These are phyloP conservation scores for Diaporthe citriasiana DNA, from an alignment of 2,329 filamentous ascomycete species.

Conservation along the genomic window DNA sequence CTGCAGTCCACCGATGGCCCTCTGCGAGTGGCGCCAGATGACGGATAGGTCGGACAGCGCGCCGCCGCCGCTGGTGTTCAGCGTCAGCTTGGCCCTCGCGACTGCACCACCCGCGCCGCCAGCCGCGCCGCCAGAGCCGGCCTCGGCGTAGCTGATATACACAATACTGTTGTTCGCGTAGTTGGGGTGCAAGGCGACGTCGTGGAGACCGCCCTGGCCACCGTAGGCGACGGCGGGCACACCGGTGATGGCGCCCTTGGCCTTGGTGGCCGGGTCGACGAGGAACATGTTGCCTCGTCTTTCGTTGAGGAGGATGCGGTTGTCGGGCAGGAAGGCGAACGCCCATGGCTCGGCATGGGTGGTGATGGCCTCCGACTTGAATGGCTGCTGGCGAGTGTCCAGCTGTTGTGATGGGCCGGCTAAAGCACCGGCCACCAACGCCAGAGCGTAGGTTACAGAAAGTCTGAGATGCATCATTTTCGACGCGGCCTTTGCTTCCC, in stretches of 20 bases:
- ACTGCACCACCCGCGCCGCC: slow-evolving; percentile 49
- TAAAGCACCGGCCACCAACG: slow-evolving; percentile 48
- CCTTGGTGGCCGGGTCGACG: slow-evolving; percentile 49
- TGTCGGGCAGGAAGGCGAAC: slow-evolving; percentile 52
- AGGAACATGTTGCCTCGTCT: slow-evolving; percentile 50
- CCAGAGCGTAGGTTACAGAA: slow-evolving; percentile 49
- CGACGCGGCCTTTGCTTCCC: slow-evolving; percentile 44
- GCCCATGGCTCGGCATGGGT: slow-evolving; percentile 49
- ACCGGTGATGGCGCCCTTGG: slow-evolving; percentile 50
- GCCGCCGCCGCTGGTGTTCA: slow-evolving; percentile 50
- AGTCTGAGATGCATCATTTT: slow-evolving; percentile 50
- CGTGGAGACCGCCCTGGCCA: slow-evolving; percentile 52
- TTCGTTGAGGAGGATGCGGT: slow-evolving; percentile 52
- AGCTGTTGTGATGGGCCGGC: slow-evolving; percentile 49
- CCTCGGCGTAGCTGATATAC: slow-evolving; percentile 53
- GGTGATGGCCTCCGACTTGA: slow-evolving; percentile 45
- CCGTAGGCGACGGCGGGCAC: slow-evolving; percentile 51
- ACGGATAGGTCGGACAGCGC: slow-evolving; percentile 49
- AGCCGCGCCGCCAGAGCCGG: slow-evolving; percentile 35
- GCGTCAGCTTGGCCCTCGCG: slow-evolving; percentile 51
- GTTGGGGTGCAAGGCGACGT: slow-evolving; percentile 53
- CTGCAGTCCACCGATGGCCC: slow-evolving; percentile 48
- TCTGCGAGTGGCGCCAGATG: slow-evolving; percentile 53
- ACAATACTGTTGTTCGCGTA: slow-evolving; percentile 51
- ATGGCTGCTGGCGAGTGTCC: slow-evolving; percentile 49